Conservation (phyloP, 768 basidiomycete genomes). For the Ramaria sp. region DNA sequence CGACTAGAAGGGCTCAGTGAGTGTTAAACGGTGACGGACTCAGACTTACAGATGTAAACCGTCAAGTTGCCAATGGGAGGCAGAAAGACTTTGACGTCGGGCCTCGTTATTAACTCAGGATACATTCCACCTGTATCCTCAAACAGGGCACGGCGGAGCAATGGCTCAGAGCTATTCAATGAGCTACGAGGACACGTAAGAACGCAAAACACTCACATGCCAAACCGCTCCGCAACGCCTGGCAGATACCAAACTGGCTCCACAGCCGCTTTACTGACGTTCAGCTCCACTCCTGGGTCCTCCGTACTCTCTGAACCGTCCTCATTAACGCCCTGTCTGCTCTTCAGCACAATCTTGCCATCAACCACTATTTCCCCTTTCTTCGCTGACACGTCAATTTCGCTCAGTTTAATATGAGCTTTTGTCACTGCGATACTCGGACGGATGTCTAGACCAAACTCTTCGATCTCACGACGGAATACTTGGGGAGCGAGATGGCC, state of each 20-base stretch:
- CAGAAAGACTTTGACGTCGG: conserved; percentile 91
- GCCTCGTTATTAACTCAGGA: conserved; percentile 89
- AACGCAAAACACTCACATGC: conserved; percentile 48
- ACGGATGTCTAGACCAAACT: conserved; percentile 67
- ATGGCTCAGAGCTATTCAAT: conserved; percentile 54
- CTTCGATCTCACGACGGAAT: conserved; percentile 51
- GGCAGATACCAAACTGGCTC: conserved; percentile 97
- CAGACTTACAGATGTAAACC: conserved; percentile 73
- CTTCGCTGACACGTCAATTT: conserved; percentile 74
- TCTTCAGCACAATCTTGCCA: conserved; percentile 71
- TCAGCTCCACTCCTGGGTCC: conserved; percentile 77
- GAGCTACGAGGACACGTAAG: neutral
- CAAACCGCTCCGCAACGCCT: conserved; percentile 88
- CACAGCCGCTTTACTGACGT: conserved; percentile 85
- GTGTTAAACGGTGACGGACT: neutral
- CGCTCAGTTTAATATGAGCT: conserved; percentile 90
- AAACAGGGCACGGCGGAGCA: conserved; percentile 84
- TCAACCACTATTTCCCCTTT: conserved; percentile 68
- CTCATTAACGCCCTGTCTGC: conserved; percentile 47
- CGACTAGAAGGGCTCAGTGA: conserved; percentile 38
- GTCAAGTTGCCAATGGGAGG: conserved; percentile 90
- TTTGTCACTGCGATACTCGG: conserved; percentile 91
- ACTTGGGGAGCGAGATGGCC: conserved; percentile 77
- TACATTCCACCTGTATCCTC: conserved; percentile 97
- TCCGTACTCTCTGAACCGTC: conserved; percentile 49